These are phyloP conservation scores for Spiraea crenata DNA, from an alignment of 331 rosid species.

Conservation along the genomic window DNA sequence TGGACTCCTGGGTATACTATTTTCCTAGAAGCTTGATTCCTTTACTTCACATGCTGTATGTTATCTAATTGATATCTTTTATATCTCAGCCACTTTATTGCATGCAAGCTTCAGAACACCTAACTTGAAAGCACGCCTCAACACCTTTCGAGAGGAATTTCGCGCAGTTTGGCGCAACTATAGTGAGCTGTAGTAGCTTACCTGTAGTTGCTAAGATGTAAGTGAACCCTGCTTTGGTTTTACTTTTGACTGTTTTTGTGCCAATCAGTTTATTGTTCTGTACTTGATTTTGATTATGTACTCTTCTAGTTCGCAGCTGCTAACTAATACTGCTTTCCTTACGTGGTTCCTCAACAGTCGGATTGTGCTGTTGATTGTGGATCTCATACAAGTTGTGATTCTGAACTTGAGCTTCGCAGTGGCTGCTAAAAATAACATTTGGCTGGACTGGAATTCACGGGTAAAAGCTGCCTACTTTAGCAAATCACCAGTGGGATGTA, in stretches of 20 bases:
- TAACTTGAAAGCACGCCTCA: constrained; percentile 94
- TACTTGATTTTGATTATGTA: background rate
- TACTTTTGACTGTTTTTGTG: background rate
- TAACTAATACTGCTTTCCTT: background rate
- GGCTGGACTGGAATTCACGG: constrained; percentile 33
- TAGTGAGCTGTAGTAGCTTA: constrained; percentile 71
- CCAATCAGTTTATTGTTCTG: background rate
- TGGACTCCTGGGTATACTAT: constrained; percentile 73
- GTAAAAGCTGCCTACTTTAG: constrained; percentile 40
- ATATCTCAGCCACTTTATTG: constrained; percentile 64
- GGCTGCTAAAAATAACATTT: constrained; percentile 38
- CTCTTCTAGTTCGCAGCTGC: constrained; percentile 16
- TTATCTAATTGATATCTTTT: constrained; percentile 6
- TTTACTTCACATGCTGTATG: constrained; percentile 6
- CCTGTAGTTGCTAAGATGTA: constrained; percentile 40
- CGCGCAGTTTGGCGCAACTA: constrained; percentile 99
- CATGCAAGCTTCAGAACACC: constrained; percentile 99
- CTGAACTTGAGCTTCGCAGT: constrained; percentile 34
- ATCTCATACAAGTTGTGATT: constrained; percentile 34
- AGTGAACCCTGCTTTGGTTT: constrained; percentile 36
- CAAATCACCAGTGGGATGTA: constrained; percentile 44
- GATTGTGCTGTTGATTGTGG: constrained; percentile 23
- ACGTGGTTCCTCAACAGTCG: constrained; percentile 6
- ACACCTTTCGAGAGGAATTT: constrained; percentile 97
- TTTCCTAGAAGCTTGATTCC: constrained; percentile 6